Base-by-base conservation (phyloP, 441 rosid species). In the Adansonia madagascariensis region DNA sequence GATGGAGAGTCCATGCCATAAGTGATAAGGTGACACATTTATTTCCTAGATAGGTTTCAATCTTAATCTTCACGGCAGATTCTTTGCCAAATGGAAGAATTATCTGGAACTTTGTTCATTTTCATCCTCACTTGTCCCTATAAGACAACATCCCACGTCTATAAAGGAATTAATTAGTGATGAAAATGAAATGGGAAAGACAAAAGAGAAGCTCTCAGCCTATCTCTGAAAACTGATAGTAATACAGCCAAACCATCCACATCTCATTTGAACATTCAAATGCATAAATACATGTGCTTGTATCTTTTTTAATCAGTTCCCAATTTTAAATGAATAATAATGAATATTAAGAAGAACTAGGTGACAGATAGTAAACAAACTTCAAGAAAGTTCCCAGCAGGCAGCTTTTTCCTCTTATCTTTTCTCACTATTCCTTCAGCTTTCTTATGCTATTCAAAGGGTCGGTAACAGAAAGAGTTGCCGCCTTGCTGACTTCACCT, bases 321-420 rank as follows among this genome's bases (percentile, higher is more conserved):
- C 8, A 53, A 27, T 17, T 49, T 52, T 41, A 41, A 5, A 9
- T 12, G 9, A 46, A 3, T 8, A n/a, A 8, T n/a, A 27, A 31
- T 31, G 35, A 31, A 31, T 31, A 44, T 56, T 1, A 18, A 24
- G 4, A 14, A 66, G 43, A 59, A 47, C 15, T 8, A n/a, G 76
- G 57, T 12, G 53, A 74, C 78, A 59, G 52, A 55, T 15, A 15
- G 73, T 24, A 79, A 31, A 60, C 5, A 65, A 41, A 57, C 63
- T 68, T 41, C 78, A 67, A 67, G 78, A 50, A 10, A 65, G 14
- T 1, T 57, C 43, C 44, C 5, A 57, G 22, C 50, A 60, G 6
- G 3, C 62, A 43, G 74, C 53, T 31, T 46, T 76, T 62, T 15
- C 10, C 8, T 8, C 1, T 0, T 41, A 4, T 1, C 14, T 2